phyloP scores from a whole-genome alignment of 1,284 basidiomycete genomes.

The Cryptococcus wingfieldii region DNA sequence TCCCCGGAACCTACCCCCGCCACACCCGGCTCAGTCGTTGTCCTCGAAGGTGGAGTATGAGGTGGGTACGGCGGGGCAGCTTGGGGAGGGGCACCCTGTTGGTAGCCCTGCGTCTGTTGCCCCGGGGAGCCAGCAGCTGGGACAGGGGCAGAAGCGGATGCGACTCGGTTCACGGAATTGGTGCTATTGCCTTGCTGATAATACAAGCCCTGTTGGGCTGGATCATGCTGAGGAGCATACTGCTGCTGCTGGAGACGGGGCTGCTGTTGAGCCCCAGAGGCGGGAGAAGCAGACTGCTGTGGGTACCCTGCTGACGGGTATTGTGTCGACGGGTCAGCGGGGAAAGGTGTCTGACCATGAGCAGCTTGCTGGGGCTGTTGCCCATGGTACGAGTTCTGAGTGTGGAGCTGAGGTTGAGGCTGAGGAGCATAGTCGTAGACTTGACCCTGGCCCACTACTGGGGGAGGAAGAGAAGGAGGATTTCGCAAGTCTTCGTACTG shows the following conservation, averaged over 20 bases:
- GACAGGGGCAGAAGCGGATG: constrained; percentile 17
- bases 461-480: constrained; percentile 23
- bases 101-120: neutral
- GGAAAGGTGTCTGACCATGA: constrained; percentile 17
- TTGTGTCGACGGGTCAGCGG: constrained; percentile 1
- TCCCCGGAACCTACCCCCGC: constrained; percentile 36
- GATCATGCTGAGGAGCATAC: constrained; percentile 8
- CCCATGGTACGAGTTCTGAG: constrained; percentile 11
- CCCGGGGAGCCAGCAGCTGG: constrained; percentile 4
- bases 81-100: constrained; percentile 11
- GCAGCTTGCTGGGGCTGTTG: constrained; percentile 24
- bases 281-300: constrained; percentile 1
- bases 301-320: constrained; percentile 5
- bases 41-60: constrained; percentile 10
- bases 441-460: constrained; percentile 22
- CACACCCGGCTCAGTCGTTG: constrained; percentile 32
- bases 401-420: constrained; percentile 11
- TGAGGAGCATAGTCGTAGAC: constrained; percentile 11
- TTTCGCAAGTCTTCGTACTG: constrained; percentile 47
- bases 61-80: constrained; percentile 29
- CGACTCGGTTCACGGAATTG: constrained; percentile 1
- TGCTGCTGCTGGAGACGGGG: constrained; percentile 11
- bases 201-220: constrained; percentile 21
- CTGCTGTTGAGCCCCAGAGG: constrained; percentile 1
- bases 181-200: constrained; percentile 20